These are phyloP conservation scores for Backusella luteola DNA, from an alignment of 192 early-diverging fungal species.

Conservation along the genomic window DNA sequence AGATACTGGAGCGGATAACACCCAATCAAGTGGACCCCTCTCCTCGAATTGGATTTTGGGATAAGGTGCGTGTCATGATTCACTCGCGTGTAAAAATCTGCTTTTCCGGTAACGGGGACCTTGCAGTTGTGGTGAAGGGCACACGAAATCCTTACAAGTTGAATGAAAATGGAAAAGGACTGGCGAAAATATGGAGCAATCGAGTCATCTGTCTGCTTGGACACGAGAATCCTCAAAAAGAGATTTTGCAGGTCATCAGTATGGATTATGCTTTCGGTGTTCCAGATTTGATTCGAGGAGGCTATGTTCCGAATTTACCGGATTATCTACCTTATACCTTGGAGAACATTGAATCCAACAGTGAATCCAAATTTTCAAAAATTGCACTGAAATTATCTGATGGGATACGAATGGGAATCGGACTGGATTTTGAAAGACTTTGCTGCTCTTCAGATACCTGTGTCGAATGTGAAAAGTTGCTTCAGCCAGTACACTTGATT, in stretches of 20 bases:
- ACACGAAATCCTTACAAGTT: constrained; percentile 34
- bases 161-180: constrained; percentile 20
- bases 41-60: constrained; percentile 34
- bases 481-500: not conserved
- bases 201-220: constrained; percentile 30
- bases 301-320: not conserved
- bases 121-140: constrained; percentile 34
- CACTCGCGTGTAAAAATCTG: constrained; percentile 22
- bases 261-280: constrained; percentile 32
- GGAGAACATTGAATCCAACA: not conserved
- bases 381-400: constrained; percentile 26
- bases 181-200: constrained; percentile 34
- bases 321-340: not conserved
- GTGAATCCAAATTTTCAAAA: constrained; percentile 18
- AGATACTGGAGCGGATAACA: constrained; percentile 28
- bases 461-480: not conserved
- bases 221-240: constrained; percentile 31
- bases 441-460: not conserved
- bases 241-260: constrained; percentile 37
- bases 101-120: constrained; percentile 24
- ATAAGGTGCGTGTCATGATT: constrained; percentile 32
- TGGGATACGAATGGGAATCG: constrained; percentile 36
- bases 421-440: constrained; percentile 33
- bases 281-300: constrained; percentile 25
- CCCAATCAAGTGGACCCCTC: constrained; percentile 31